Percentiles rank a stretch among this genome's conserved stretches.
These are phyloP conservation scores for Azolla pinnata DNA, from an alignment of 75 land plant species.

Conservation along the genomic window DNA sequence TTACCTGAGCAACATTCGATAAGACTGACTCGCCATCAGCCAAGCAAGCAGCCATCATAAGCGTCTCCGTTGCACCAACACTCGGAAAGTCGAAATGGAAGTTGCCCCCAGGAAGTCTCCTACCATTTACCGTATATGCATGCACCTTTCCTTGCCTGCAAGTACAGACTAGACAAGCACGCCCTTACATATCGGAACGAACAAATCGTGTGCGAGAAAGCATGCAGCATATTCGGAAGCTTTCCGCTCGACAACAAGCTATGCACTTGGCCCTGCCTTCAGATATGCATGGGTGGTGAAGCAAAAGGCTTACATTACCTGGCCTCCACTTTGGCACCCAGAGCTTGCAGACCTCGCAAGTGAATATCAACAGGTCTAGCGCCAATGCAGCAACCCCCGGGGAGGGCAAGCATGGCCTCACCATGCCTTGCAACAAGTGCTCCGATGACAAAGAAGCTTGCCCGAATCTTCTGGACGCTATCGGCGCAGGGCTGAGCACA, in stretches of 20 bases:
- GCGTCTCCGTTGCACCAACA: constrained; percentile 76
- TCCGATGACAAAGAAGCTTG: constrained; percentile 57
- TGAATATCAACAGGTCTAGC: constrained; percentile 58
- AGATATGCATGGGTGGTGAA: too few species aligned
- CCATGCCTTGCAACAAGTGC: constrained; percentile 56
- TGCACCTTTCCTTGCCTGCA: constrained; percentile 59
- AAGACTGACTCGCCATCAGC: constrained; percentile 55
- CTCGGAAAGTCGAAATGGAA: constrained; percentile 65
- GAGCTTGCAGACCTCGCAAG: constrained; percentile 45
- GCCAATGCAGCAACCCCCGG: constrained; percentile 71
- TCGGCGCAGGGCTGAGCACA: constrained; percentile 44
- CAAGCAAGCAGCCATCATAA: constrained; percentile 74
- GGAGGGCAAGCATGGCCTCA: constrained; percentile 54
- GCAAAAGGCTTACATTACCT: constrained; percentile 23
- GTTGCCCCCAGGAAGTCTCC: constrained; percentile 40
- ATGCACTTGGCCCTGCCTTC: too few species aligned
- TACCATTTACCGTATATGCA: constrained; percentile 49
- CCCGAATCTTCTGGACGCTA: constrained; percentile 41
- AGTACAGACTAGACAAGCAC: neutral
- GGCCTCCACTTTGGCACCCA: constrained; percentile 53
- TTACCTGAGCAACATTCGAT: constrained; percentile 56
- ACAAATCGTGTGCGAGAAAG: too few species aligned
- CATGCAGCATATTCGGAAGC: too few species aligned
- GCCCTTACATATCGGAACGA: neutral
- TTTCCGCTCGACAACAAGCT: too few species aligned